Conservation (phyloP, 148 eudicot genomes). For the Limonium bicolor region DNA sequence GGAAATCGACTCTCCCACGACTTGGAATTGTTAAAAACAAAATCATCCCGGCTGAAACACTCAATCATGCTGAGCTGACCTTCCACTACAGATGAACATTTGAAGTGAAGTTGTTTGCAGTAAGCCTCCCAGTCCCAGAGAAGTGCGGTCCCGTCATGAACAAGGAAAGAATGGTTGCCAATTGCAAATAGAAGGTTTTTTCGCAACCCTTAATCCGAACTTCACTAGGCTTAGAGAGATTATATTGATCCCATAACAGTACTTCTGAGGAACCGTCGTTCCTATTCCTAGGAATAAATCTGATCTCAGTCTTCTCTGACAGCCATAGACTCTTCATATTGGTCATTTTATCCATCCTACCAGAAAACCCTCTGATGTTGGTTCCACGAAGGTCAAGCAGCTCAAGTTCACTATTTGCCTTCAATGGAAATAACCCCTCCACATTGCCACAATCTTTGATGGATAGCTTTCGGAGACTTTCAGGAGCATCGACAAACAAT, state of each 20-base stretch:
- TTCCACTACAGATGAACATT: too few relatives aligned
- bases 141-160: too few relatives aligned
- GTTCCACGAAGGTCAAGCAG: conserved; percentile 6
- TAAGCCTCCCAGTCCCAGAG: conserved; percentile 6
- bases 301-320: neutral
- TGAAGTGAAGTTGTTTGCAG: conserved; percentile 2
- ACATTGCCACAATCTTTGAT: neutral
- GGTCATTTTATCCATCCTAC: neutral
- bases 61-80: too few relatives aligned
- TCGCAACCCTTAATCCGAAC: conserved; percentile 1
- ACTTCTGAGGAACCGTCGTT: neutral
- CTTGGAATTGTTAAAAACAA: neutral
- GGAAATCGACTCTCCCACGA: neutral
- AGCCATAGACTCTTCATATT: neutral
- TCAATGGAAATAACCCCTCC: neutral
- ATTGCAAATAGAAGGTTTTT: neutral
- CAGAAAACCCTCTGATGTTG: neutral
- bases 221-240: neutral
- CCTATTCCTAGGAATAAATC: neutral
- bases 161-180: neutral
- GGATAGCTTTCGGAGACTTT: neutral
- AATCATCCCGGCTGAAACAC: neutral
- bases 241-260: conserved; percentile 1
- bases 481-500: neutral
- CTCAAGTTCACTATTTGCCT: neutral